A percentile compares a stretch with the other conserved stretches of the same genome.
Conservation (phyloP, 2,329 filamentous ascomycete genomes). For the Acephala macrosclerotiorum region DNA sequence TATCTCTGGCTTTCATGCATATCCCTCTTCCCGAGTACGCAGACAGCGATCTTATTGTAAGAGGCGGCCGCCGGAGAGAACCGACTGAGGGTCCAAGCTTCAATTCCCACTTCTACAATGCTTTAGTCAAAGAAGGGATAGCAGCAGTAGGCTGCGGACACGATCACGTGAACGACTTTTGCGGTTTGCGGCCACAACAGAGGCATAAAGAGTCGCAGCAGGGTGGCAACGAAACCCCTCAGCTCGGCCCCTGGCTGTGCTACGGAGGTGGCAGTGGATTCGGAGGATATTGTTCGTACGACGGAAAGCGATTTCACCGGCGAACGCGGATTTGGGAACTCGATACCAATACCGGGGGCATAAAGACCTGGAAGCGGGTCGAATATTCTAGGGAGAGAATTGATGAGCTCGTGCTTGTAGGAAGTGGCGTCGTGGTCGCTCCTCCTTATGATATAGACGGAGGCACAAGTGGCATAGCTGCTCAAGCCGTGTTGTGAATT, state of each 20-base stretch:
- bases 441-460: not conserved
- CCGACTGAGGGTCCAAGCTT: constrained; percentile 87
- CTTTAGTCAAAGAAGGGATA: constrained; percentile 81
- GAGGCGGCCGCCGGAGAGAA: constrained; percentile 80
- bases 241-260: constrained; percentile 91
- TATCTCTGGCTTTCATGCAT: constrained; percentile 95
- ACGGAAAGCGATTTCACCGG: constrained; percentile 73
- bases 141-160: constrained; percentile 69
- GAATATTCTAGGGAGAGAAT: constrained; percentile 67
- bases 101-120: constrained; percentile 89
- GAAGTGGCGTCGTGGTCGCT: constrained; percentile 37
- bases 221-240: constrained; percentile 42
- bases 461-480: not conserved
- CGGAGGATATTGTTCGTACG: constrained; percentile 89
- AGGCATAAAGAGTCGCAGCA: constrained; percentile 34
- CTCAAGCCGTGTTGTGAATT: too few relatives aligned
- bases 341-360: constrained; percentile 84
- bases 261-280: constrained; percentile 90
- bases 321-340: constrained; percentile 88
- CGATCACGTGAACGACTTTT: constrained; percentile 97
- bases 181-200: constrained; percentile 65
- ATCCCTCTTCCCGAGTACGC: constrained; percentile 91
- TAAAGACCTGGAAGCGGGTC: constrained; percentile 88
- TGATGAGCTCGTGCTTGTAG: constrained; percentile 62
- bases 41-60: constrained; percentile 59